Evolutionary conservation across 371 early-diverging fungal species (phyloP), one percentile per base, ranked within the genome.

Genomic region (Mortierella sp.): DNA sequence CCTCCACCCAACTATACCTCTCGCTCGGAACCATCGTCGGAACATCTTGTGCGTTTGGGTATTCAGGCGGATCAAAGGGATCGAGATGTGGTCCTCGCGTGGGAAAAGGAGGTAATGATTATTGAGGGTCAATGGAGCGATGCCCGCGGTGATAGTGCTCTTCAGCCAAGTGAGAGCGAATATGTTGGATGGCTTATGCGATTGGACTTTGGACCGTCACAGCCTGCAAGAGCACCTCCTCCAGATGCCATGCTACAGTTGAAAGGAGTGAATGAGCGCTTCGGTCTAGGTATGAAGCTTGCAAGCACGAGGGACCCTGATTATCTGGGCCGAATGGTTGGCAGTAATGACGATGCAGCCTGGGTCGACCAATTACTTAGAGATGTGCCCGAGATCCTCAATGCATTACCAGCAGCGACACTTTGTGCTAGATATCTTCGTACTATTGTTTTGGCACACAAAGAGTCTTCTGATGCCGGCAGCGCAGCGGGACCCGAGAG

Each of bases 1-100:
- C 80, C 80, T 19, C 75, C 80, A 3, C 80, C 80, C 37, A 80
- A 80, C 51, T 80, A 80, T 34, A 74, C 80, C 0, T 74, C 80
- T 13, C 67, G 56, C 32, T 74, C 80, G 6, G 71, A 80, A 8
- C 80, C 80, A 23, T 74, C 80, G 4, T 66, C 80, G 3, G 80
- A 80, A 57, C 68, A 64, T 13, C 70, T 80, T 19, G 13, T 80
- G 40, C 67, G 80, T 13, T 23, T 58, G 15, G 47, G 68, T 8
- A 67, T 74, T 19, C 32, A 57, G 9, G 75, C 75, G 1, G 80
- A 80, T 23, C 80, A 74, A 53, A 55, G 58, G 15, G 80, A 80
- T 47, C 58, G 57, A 22, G 71, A 70, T 22, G 45, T 67, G 22
- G 80, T 80, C n/a, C 54, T 80, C n/a, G 55, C 60, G 10, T 80